These are phyloP conservation scores for Zygotorulaspora florentina DNA, from an alignment of 805 yeast species.

Conservation along the genomic window DNA sequence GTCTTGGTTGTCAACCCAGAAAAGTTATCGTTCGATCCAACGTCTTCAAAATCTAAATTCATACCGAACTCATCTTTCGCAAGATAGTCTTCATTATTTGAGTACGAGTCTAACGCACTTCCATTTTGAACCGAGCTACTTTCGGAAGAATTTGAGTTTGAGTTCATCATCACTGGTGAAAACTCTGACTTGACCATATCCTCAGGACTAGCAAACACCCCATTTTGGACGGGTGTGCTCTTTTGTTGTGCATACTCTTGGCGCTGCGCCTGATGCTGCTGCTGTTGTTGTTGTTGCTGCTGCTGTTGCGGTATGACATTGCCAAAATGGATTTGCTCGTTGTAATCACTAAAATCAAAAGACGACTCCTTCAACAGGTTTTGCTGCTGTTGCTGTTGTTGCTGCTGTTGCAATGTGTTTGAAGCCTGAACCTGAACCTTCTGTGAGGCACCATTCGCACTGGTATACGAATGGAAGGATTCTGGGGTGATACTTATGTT, in stretches of 20 bases:
- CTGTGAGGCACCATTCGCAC: neutral
- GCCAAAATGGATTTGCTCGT: conserved; percentile 5
- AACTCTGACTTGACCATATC: conserved; percentile 3
- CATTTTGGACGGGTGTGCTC: neutral
- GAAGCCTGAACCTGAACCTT: neutral
- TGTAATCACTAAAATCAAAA: conserved; percentile 13
- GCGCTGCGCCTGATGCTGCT: conserved; percentile 1
- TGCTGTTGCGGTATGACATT: conserved; percentile 2
- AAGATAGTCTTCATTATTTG: conserved; percentile 7
- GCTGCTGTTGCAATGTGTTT: conserved; percentile 6
- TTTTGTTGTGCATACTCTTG: neutral
- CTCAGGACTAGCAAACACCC: neutral
- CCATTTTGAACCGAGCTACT: neutral
- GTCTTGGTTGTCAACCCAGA: conserved; percentile 2
- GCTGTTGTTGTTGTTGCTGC: conserved; percentile 4
- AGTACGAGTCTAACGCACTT: neutral
- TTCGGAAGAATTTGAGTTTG: neutral
- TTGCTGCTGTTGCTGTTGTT: conserved; percentile 9
- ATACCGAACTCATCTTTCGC: conserved; percentile 13
- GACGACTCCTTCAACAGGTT: conserved; percentile 3
- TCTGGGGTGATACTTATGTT: conserved; percentile 17
- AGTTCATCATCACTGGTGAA: conserved; percentile 4
- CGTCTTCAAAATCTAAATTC: conserved; percentile 8
- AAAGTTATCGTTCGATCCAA: conserved; percentile 6
- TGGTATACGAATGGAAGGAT: conserved; percentile 15